phyloP scores from a whole-genome alignment of 805 yeast species.

The Candida suzukii region DNA sequence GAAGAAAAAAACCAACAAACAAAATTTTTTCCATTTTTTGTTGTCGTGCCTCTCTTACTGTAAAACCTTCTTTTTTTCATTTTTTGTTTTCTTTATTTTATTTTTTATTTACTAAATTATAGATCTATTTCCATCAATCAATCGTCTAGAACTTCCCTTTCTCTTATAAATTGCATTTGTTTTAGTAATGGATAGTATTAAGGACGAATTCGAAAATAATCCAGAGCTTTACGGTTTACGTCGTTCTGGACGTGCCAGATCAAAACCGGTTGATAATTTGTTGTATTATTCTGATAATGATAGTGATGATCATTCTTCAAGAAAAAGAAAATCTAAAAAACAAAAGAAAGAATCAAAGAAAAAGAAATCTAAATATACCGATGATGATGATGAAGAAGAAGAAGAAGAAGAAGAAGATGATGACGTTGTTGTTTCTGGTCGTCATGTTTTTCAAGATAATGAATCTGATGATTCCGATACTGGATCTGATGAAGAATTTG shows the following conservation, averaged over 20 bases:
- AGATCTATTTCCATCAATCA: too few relatives aligned
- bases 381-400: constrained; percentile 19
- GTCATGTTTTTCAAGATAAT: constrained; percentile 14
- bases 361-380: constrained; percentile 8
- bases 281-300: constrained; percentile 28
- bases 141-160: too few relatives aligned
- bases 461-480: constrained; percentile 23
- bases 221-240: constrained; percentile 84
- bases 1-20: too few relatives aligned
- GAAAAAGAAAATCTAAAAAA: constrained; percentile 4
- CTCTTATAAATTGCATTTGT: too few relatives aligned
- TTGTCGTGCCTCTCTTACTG: too few relatives aligned
- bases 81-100: too few relatives aligned
- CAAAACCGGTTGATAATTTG: constrained; percentile 25
- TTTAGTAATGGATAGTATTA: not conserved
- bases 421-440: constrained; percentile 9
- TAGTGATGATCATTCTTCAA: constrained; percentile 13
- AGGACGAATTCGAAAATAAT: constrained; percentile 47
- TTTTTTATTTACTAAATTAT: too few relatives aligned
- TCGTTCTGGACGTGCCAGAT: constrained; percentile 61
- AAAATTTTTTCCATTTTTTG: too few relatives aligned
- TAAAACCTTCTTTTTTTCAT: too few relatives aligned
- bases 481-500: constrained; percentile 23
- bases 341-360: constrained; percentile 11
- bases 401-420: constrained; percentile 21